Evolutionary conservation across 2,329 filamentous ascomycete species (phyloP), one percentile per base, ranked within the genome.

Genomic region (Lachnellula cervina): DNA sequence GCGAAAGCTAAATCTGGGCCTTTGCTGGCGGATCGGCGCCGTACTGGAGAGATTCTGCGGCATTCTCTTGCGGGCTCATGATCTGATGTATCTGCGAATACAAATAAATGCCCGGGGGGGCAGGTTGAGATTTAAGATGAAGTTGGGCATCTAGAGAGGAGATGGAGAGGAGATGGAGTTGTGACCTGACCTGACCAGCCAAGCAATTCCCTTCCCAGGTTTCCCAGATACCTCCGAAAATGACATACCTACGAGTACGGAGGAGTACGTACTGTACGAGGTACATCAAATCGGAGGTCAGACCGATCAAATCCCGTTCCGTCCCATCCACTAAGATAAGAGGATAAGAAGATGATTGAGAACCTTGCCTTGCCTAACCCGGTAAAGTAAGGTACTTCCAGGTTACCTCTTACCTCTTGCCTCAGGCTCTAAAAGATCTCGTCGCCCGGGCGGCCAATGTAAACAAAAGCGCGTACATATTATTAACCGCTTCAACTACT

Each of bases 1-100:
- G 40, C 65, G 65, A 49, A 68, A 69, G 45, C 62, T 68, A 48
- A 64, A 67, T 53, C 55, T 67, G 55, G 51, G 56, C 45, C 51
- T 52, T 49, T 23, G 43, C 46, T 51, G 52, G 57, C 60, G 56
- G 49, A 49, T 54, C 52, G 49, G 51, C 55, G 54, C 58, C 56
- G 59, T 56, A 52, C 54, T 56, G 42, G 57, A 59, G 49, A 56
- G 52, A 59, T 25, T 43, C 52, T 47, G 61, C 45, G 46, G 64
- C 66, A 68, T 64, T 60, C 54, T 55, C 49, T 11, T 11, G 28
- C 28, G 9, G 47, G 55, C 53, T 59, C 64, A 67, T 67, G 48
- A 56, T 64, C 58, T 57, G 42, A 28, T 14, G 9, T 25, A 50
- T 37, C 40, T 44, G 42, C 21, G 19, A 9, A 37, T 34, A 28